Percentiles rank a stretch among this genome's conserved stretches.
Evolutionary conservation across 257 asterid species (phyloP).

Genomic region (Eucommia ulmoides): DNA sequence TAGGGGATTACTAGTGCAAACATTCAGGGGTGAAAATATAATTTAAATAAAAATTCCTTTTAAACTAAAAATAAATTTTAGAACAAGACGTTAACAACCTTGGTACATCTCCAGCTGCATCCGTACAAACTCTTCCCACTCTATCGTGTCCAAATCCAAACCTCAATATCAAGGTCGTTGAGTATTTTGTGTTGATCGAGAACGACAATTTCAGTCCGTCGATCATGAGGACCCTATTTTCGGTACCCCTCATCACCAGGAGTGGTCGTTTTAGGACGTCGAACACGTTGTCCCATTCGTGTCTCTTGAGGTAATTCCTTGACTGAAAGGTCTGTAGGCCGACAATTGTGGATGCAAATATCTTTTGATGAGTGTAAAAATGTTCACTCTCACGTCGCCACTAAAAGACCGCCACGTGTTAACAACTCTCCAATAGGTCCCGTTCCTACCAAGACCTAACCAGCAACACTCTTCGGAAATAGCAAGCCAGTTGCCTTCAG

Average conservation of each 20-base stretch:
- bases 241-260: slow-evolving; percentile 47
- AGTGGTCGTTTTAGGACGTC: slow-evolving; percentile 75
- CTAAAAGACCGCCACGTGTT: too few relatives aligned
- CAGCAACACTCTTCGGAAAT: too few relatives aligned
- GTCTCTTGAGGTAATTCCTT: slow-evolving; percentile 70
- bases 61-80: too few relatives aligned
- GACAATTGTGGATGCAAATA: slow-evolving; percentile 45
- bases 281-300: slow-evolving; percentile 87
- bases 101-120: slow-evolving; percentile 92
- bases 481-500: too few relatives aligned
- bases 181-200: slow-evolving; percentile 61
- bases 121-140: slow-evolving; percentile 92
- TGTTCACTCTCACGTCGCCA: too few relatives aligned
- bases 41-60: too few relatives aligned
- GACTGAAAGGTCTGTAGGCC: slow-evolving; percentile 39
- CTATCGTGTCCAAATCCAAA: slow-evolving; percentile 76
- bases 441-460: too few relatives aligned
- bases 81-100: too few relatives aligned
- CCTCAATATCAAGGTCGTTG: slow-evolving; percentile 73
- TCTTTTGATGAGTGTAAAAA: slow-evolving; percentile 96
- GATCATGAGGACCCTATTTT: slow-evolving; percentile 59
- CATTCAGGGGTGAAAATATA: too few relatives aligned
- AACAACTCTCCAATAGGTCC: too few relatives aligned
- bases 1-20: too few relatives aligned
- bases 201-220: slow-evolving; percentile 74